Evolutionary conservation across 148 eudicot genomes (phyloP), one percentile per base, ranked within the genome.

Genomic region (Rheum nobile): DNA sequence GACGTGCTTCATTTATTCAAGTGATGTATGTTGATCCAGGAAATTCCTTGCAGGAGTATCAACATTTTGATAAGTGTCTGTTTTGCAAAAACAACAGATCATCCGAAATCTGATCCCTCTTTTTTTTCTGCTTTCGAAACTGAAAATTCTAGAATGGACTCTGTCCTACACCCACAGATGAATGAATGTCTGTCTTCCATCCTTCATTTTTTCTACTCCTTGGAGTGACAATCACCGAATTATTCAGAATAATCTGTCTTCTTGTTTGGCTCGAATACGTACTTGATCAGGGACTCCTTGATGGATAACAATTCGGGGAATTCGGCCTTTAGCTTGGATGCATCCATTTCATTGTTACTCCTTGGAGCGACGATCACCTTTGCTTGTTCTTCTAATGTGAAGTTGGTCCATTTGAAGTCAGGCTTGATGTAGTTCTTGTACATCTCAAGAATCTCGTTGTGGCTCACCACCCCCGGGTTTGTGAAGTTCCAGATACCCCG

Each of bases 361-460:
- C 46, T 69, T 69, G 47, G 44, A 41, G 72, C 72, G 4, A 69
- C 46, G 14, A 69, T 69, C 72, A 69, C 72, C 72, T 69, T 69
- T 3, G 43, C 72, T 29, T 69, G 72, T 22, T 69, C 72, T 41
- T 69, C 72, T 39, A 71, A n/a, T 38, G 73, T 71, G 73, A 71
- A 41, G 50, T 71, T 71, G 29, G 48, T 28, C 73, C 73, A 71
- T n/a, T 39, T n/a, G 50, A 71, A 41, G 6, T 71, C 50, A 13
- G 73, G 73, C 31, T 73, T 52, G 43, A 83, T 80, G 80, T 80
- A 83, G n/a, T 83, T 78, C 81, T 78, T 83, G 83, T 83, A 83
- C 86, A 83, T 83, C 76, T 83, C 86, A 9, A 83, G 80, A n/a
- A 83, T 78, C 81, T 83, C 86, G n/a, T 83, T 83, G 80, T 83